Evolutionary conservation across 345 rosid species (phyloP).

Genomic region (Capsella bursapastoris): DNA sequence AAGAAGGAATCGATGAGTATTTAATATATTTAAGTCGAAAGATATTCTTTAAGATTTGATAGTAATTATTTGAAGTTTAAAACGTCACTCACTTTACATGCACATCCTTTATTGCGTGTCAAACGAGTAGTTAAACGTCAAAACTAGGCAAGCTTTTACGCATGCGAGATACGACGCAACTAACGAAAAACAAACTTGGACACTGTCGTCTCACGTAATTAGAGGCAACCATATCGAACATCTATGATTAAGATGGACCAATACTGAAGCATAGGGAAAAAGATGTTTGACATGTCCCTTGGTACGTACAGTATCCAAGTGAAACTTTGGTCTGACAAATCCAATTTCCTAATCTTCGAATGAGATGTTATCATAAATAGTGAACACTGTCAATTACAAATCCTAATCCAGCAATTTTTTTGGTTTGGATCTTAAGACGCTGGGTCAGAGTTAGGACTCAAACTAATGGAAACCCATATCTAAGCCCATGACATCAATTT

Average conservation of each 20-base stretch:
- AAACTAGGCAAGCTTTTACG: background rate
- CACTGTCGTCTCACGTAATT: background rate
- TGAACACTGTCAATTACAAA: slow-evolving; percentile 8
- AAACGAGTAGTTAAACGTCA: background rate
- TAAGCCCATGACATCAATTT: background rate
- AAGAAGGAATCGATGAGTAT: background rate
- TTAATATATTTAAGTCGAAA: background rate
- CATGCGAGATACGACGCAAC: background rate
- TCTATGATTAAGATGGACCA: background rate
- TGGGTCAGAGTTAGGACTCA: background rate
- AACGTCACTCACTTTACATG: background rate
- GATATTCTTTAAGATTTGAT: background rate
- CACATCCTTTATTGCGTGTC: background rate
- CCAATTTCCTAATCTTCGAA: background rate
- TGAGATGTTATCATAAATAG: background rate
- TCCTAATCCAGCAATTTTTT: background rate
- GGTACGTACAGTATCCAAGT: background rate
- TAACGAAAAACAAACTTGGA: background rate
- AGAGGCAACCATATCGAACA: background rate
- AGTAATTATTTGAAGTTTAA: background rate
- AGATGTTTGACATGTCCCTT: background rate
- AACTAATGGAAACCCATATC: too few relatives aligned
- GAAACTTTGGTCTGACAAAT: background rate
- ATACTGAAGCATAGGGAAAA: background rate
- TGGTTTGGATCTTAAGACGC: background rate